Evolutionary conservation across 2,329 filamentous ascomycete species (phyloP).

Genomic region (Didymella exigua): DNA sequence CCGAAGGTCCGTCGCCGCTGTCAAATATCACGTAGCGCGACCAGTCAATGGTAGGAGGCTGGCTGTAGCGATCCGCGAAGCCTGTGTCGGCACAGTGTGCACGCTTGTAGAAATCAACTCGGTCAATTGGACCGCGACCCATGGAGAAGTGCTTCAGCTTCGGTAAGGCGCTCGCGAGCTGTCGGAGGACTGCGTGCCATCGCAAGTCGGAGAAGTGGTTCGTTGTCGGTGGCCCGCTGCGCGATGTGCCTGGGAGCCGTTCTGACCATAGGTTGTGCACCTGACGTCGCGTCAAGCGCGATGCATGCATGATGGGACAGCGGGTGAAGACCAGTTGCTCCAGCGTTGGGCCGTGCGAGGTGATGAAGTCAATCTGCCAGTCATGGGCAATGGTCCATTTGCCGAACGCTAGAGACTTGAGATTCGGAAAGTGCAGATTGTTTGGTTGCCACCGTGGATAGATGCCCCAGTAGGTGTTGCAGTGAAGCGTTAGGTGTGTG

Average conservation of each 20-base stretch:
- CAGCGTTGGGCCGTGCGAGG: conserved; percentile 48
- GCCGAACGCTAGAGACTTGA: conserved; percentile 50
- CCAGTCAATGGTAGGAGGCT: not conserved
- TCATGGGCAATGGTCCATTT: conserved; percentile 53
- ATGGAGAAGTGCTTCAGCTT: conserved; percentile 11
- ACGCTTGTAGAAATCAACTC: not conserved
- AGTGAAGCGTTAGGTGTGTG: conserved; percentile 50
- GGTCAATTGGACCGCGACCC: not conserved
- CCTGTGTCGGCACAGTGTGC: not conserved
- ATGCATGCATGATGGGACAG: conserved; percentile 45
- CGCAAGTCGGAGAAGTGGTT: conserved; percentile 1
- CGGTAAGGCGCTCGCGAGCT: not conserved
- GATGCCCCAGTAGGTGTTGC: conserved; percentile 46
- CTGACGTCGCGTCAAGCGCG: conserved; percentile 5
- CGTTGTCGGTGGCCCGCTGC: not conserved
- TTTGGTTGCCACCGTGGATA: conserved; percentile 42
- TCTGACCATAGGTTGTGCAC: not conserved
- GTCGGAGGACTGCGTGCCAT: conserved; percentile 3
- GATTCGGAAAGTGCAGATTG: conserved; percentile 43
- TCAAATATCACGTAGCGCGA: conserved; percentile 8
- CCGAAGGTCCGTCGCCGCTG: not conserved
- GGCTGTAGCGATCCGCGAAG: conserved; percentile 1
- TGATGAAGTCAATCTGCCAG: conserved; percentile 56
- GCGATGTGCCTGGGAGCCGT: not conserved
- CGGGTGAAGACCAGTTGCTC: conserved; percentile 53